Evolutionary conservation across 106 monocot species (phyloP), one percentile per base, ranked within the genome.

Genomic region (Allium cepa): DNA sequence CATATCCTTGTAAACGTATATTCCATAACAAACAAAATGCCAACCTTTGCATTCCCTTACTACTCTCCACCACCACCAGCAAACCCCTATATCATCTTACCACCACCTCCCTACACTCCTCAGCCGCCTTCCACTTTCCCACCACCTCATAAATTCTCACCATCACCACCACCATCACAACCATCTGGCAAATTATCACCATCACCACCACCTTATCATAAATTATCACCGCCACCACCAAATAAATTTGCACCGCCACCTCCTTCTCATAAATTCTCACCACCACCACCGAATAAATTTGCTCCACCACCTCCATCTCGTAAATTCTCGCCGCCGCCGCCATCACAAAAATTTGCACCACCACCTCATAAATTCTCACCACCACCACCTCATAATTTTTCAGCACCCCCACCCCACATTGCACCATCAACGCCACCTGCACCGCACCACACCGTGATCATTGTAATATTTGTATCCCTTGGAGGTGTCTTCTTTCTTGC

Each of bases 401-500:
- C 62, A 8, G 26, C 76, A 27, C 60, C 71, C 9, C 79, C 65
- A 28, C 2, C 74, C 52, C 3, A 56, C 76, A 14, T 77, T 14
- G 4, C 36, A 3, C 36, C 36, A 1, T 36, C 36, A 36, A 53
- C 28, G 9, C 61, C 73, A 0, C 75, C 74, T 3, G 73, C 66
- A 47, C 66, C 73, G 7, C 77, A 74, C 68, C 62, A 81, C 79
- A 83, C 81, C 0, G 72, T 73, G 55, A 80, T 95, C 56, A 78
- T 95, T 53, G 60, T 94, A 4, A 79, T 96, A 46, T 81, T 85
- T 12, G 88, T 80, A 14, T 79, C 86, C 0, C 62, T 81, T 2
- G 88, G 96, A 0, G 86, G 96, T 1, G 78, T 92, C 2, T 79
- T 83, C 86, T 88, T 76, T 64, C 76, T 95, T 11, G 95, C 83